Percentiles rank a stretch among this genome's conserved stretches.
phyloP scores from a whole-genome alignment of 371 early-diverging fungal species.

The Mucor indicus region DNA sequence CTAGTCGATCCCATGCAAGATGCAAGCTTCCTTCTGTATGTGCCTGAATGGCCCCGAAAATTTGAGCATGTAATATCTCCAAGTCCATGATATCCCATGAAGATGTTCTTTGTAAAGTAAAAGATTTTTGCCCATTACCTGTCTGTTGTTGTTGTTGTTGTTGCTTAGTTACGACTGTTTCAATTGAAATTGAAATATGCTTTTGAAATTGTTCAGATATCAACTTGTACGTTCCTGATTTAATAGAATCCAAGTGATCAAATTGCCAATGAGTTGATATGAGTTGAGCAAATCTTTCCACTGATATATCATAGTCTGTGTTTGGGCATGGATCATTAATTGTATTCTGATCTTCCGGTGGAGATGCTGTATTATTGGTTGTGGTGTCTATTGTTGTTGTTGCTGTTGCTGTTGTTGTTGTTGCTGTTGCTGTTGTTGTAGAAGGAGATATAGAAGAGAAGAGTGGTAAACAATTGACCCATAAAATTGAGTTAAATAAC shows the following conservation, averaged over 20 bases:
- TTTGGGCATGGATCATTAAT: constrained; percentile 9
- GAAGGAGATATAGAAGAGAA: neutral
- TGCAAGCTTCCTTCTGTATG: constrained; percentile 40
- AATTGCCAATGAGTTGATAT: constrained; percentile 43
- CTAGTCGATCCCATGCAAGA: constrained; percentile 33
- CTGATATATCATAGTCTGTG: constrained; percentile 7
- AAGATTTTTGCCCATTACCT: constrained; percentile 9
- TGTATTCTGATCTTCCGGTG: neutral
- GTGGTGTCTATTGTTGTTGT: neutral
- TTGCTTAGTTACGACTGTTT: neutral
- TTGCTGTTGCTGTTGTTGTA: neutral
- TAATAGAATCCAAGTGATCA: constrained; percentile 40
- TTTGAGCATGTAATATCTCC: constrained; percentile 41
- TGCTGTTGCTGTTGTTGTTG: neutral
- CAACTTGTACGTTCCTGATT: constrained; percentile 23
- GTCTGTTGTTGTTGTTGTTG: neutral
- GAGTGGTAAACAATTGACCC: constrained; percentile 6
- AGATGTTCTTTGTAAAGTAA: neutral
- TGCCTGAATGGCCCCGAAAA: constrained; percentile 41
- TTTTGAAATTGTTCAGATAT: constrained; percentile 31
- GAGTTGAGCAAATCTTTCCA: constrained; percentile 39
- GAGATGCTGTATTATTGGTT: neutral
- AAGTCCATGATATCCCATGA: constrained; percentile 30
- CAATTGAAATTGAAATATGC: constrained; percentile 25
- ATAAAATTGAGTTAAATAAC: constrained; percentile 5